These are phyloP conservation scores for Letharia columbiana DNA, from an alignment of 495 filamentous ascomycete species.

Conservation along the genomic window DNA sequence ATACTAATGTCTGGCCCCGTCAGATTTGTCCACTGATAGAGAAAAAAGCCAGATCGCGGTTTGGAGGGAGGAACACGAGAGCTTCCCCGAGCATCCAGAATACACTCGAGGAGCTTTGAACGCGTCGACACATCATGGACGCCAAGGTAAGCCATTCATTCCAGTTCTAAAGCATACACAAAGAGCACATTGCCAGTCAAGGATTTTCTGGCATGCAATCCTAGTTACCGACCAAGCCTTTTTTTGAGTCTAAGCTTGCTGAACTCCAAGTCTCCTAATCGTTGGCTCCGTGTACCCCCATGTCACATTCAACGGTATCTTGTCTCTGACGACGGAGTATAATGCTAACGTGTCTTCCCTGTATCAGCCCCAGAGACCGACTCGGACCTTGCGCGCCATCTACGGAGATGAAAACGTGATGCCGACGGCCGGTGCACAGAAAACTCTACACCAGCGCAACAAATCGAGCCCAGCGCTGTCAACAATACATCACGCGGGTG, in stretches of 20 bases:
- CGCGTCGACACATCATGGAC: conserved; percentile 30
- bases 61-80: conserved; percentile 6
- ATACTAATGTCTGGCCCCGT: not conserved
- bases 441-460: conserved; percentile 65
- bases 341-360: conserved; percentile 21
- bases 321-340: not conserved
- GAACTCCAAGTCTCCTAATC: not conserved
- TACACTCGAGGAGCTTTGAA: conserved; percentile 9
- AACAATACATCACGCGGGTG: conserved; percentile 44
- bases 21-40: not conserved
- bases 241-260: not conserved
- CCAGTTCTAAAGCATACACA: not conserved
- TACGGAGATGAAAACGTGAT: conserved; percentile 66
- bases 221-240: not conserved
- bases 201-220: not conserved
- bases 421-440: conserved; percentile 41
- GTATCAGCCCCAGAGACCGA: conserved; percentile 62
- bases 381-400: conserved; percentile 50
- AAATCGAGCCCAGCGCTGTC: conserved; percentile 69
- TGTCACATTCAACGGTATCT: not conserved
- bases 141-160: conserved; percentile 30
- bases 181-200: not conserved
- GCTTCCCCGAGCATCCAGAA: conserved; percentile 5
- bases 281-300: not conserved
- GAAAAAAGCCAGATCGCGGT: conserved; percentile 2